Percentiles rank a stretch among this genome's conserved stretches.
phyloP scores from a whole-genome alignment of 1,284 basidiomycete genomes.

The Termitomyces sp. region DNA sequence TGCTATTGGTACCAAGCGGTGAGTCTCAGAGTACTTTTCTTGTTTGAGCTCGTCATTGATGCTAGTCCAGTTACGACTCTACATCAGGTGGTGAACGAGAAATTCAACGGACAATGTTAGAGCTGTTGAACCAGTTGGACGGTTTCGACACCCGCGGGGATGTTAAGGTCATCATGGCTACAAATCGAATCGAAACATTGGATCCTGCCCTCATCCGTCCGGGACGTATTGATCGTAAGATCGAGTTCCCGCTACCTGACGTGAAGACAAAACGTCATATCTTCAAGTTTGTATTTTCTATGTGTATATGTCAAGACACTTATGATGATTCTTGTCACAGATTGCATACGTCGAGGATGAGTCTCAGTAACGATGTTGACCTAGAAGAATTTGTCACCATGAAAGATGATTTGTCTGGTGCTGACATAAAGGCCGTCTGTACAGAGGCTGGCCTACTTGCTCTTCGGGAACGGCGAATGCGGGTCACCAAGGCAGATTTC shows the following conservation, averaged over 20 bases:
- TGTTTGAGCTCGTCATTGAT: not conserved
- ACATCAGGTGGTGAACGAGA: conserved; percentile 98
- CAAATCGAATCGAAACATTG: conserved; percentile 90
- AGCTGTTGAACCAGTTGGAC: conserved; percentile 96
- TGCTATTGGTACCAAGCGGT: conserved; percentile 98
- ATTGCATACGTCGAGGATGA: conserved; percentile 97
- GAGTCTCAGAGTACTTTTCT: conserved; percentile 23
- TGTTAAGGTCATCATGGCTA: conserved; percentile 96
- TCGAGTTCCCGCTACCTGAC: conserved; percentile 92
- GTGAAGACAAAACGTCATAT: conserved; percentile 98
- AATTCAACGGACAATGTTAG: conserved; percentile 99
- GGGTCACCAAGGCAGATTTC: conserved; percentile 92
- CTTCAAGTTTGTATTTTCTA: conserved; percentile 60
- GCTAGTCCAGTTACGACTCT: conserved; percentile 73
- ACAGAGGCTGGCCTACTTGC: conserved; percentile 96
- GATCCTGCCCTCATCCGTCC: conserved; percentile 98
- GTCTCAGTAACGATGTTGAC: conserved; percentile 86
- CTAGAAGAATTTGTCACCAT: conserved; percentile 94
- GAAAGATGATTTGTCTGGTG: conserved; percentile 96
- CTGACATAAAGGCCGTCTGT: conserved; percentile 97
- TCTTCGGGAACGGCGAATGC: conserved; percentile 92
- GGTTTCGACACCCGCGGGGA: conserved; percentile 99
- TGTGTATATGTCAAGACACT: not conserved
- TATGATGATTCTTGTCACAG: conserved; percentile 28
- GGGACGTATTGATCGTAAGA: conserved; percentile 98